phyloP scores from a whole-genome alignment of 805 yeast species.

The Lipomyces sp. region DNA sequence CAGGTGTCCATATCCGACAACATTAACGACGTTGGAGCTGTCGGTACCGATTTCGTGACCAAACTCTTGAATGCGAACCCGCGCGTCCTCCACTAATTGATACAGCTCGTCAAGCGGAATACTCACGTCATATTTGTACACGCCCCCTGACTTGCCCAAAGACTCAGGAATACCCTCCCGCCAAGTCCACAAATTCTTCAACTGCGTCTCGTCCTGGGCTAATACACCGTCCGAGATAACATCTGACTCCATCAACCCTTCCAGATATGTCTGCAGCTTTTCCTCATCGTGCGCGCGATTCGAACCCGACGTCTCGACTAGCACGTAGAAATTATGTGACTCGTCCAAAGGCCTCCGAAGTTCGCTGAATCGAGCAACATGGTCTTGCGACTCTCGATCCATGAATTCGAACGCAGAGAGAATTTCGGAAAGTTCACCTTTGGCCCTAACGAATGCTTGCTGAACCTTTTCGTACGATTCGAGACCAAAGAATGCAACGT shows the following conservation, averaged over 20 bases:
- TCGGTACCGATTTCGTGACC: conserved; percentile 59
- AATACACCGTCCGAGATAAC: conserved; percentile 90
- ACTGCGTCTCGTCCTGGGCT: conserved; percentile 92
- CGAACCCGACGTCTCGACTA: conserved; percentile 96
- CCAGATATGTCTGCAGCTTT: conserved; percentile 84
- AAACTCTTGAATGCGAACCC: conserved; percentile 59
- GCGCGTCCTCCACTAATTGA: conserved; percentile 79
- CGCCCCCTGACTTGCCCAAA: conserved; percentile 84
- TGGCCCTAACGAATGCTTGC: conserved; percentile 77
- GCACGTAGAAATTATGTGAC: conserved; percentile 83
- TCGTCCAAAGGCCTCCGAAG: conserved; percentile 77
- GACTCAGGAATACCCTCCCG: conserved; percentile 94
- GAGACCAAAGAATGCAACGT: conserved; percentile 87
- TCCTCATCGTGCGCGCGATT: conserved; percentile 91
- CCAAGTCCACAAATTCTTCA: conserved; percentile 88
- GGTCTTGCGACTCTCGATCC: conserved; percentile 71
- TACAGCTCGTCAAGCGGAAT: conserved; percentile 82
- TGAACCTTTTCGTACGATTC: conserved; percentile 83
- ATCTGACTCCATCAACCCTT: conserved; percentile 80
- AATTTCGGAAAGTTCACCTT: conserved; percentile 78
- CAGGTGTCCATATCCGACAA: conserved; percentile 96
- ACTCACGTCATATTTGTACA: conserved; percentile 95
- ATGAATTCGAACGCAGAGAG: conserved; percentile 92
- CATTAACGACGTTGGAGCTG: conserved; percentile 66
- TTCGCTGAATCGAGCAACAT: conserved; percentile 64